phyloP scores from a whole-genome alignment of 805 yeast genomes.

The Lipomyces sp. region DNA sequence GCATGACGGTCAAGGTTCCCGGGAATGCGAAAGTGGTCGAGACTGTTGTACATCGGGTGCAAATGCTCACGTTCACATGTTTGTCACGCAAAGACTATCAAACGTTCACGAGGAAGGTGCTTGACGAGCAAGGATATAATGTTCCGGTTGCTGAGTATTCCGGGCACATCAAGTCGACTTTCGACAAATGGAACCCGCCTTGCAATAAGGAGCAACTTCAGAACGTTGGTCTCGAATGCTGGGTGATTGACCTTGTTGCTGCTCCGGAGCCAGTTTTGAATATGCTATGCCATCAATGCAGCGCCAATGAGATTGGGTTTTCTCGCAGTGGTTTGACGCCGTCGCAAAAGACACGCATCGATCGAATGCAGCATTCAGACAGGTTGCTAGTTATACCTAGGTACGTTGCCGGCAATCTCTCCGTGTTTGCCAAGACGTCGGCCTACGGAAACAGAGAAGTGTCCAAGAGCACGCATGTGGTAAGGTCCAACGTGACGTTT shows the following conservation, averaged over 20 bases:
- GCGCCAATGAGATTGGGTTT: constrained; percentile 60
- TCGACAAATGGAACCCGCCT: constrained; percentile 29
- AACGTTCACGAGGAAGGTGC: constrained; percentile 44
- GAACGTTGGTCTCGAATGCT: constrained; percentile 73
- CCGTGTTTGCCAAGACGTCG: constrained; percentile 55
- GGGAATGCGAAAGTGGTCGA: constrained; percentile 56
- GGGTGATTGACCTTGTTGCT: constrained; percentile 59
- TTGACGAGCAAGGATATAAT: constrained; percentile 42
- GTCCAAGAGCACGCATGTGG: constrained; percentile 37
- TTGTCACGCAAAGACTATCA: constrained; percentile 50
- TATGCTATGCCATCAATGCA: constrained; percentile 58
- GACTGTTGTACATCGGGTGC: constrained; percentile 51
- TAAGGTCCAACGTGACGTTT: neutral
- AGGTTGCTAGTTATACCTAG: constrained; percentile 51
- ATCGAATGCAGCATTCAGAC: constrained; percentile 38
- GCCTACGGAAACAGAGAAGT: constrained; percentile 60
- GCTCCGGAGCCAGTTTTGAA: constrained; percentile 72
- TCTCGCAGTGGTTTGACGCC: constrained; percentile 47
- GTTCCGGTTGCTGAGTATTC: constrained; percentile 51
- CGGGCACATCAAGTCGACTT: constrained; percentile 33
- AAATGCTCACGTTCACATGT: constrained; percentile 64
- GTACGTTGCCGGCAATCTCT: constrained; percentile 57
- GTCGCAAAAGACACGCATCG: constrained; percentile 40
- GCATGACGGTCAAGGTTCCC: constrained; percentile 53
- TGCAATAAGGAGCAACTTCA: constrained; percentile 40